Conservation (phyloP, 1,139 yeast genomes). For the Zygotorulaspora mrakii region DNA sequence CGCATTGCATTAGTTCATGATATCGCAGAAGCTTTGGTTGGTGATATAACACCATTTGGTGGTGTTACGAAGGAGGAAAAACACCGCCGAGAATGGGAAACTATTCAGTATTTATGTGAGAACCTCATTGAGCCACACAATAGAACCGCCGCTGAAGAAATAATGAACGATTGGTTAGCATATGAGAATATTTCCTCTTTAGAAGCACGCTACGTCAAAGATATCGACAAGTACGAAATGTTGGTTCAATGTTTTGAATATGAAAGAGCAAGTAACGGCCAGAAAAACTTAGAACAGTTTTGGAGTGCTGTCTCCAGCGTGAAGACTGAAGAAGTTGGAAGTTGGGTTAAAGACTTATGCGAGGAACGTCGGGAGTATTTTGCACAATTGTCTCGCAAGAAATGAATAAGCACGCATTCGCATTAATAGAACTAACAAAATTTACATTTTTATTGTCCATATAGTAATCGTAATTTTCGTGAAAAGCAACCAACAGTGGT, state of each 20-base stretch:
- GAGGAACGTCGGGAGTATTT: slow-evolving; percentile 48
- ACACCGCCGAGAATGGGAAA: slow-evolving; percentile 72
- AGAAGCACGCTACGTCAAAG: slow-evolving; percentile 90
- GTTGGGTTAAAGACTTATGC: slow-evolving; percentile 66
- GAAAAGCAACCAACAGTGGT: no score
- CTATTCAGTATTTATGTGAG: slow-evolving; percentile 64
- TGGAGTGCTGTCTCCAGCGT: slow-evolving; percentile 59
- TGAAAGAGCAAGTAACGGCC: slow-evolving; percentile 59
- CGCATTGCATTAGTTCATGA: slow-evolving; percentile 90
- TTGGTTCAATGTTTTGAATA: slow-evolving; percentile 88
- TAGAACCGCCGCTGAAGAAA: slow-evolving; percentile 57
- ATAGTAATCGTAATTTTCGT: no score
- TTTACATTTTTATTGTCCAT: no score
- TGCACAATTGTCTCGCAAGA: slow-evolving; percentile 7
- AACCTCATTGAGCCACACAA: slow-evolving; percentile 61
- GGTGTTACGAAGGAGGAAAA: slow-evolving; percentile 66
- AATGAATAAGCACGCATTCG: neutral
- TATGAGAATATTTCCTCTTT: slow-evolving; percentile 78
- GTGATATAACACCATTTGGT: slow-evolving; percentile 90
- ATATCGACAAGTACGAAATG: slow-evolving; percentile 91
- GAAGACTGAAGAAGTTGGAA: slow-evolving; percentile 66
- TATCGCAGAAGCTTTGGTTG: slow-evolving; percentile 89
- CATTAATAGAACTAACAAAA: neutral
- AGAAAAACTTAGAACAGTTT: slow-evolving; percentile 64
- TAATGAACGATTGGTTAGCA: slow-evolving; percentile 78